A percentile compares a stretch with the other conserved stretches of the same genome.
These are phyloP conservation scores for Aspergillus biplanus DNA, from an alignment of 495 filamentous ascomycete species.

Conservation along the genomic window DNA sequence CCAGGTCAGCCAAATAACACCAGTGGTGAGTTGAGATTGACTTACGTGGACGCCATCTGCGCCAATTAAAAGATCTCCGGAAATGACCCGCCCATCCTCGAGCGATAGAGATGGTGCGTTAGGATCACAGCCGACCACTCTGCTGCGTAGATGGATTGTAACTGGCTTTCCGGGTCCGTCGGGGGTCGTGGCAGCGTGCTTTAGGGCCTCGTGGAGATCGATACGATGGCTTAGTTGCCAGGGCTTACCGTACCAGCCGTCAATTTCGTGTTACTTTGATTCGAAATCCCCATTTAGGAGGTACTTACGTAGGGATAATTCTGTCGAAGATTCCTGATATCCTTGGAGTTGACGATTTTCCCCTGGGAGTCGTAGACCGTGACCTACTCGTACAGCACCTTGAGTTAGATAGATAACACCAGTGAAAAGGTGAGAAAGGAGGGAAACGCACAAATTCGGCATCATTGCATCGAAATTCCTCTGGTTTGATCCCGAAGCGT, in stretches of 20 bases:
- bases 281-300: background rate
- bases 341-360: constrained; percentile 1
- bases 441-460: background rate
- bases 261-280: background rate
- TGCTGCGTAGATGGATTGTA: constrained; percentile 3
- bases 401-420: too few relatives aligned
- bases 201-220: constrained; percentile 11
- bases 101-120: background rate
- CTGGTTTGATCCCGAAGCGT: background rate
- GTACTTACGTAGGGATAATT: background rate
- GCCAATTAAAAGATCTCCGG: constrained; percentile 12
- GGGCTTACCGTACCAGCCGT: too few relatives aligned
- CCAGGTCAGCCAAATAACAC: background rate
- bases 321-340: background rate
- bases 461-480: background rate
- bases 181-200: background rate
- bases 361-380: constrained; percentile 9
- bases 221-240: constrained; percentile 11
- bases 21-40: background rate
- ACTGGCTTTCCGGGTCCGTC: constrained; percentile 5
- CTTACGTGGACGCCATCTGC: constrained; percentile 15
- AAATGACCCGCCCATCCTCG: background rate
- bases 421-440: background rate
- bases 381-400: background rate
- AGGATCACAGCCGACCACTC: background rate